These are phyloP conservation scores for Candida saitoana DNA, from an alignment of 805 yeast genomes.

Conservation along the genomic window DNA sequence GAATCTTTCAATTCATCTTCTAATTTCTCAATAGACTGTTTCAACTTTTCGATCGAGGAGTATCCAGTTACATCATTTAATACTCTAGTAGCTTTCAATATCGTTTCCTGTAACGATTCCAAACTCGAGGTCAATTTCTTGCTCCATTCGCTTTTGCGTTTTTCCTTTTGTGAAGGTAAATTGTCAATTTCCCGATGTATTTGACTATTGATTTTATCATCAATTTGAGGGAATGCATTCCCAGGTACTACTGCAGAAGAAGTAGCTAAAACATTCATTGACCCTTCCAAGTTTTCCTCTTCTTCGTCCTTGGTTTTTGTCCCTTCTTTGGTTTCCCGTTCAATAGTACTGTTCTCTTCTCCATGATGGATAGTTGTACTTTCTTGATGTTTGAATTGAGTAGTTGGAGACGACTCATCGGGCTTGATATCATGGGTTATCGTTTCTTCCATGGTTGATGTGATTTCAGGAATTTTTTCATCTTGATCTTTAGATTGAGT, in stretches of 20 bases:
- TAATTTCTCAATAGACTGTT: slow-evolving; percentile 50
- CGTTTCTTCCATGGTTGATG: neutral
- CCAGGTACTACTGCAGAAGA: slow-evolving; percentile 1
- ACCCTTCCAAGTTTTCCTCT: neutral
- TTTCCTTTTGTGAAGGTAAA: slow-evolving; percentile 46
- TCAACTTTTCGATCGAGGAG: slow-evolving; percentile 68
- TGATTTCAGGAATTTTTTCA: neutral
- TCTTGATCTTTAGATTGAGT: neutral
- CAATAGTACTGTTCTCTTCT: neutral
- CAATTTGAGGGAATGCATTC: slow-evolving; percentile 1
- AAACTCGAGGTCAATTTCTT: slow-evolving; percentile 46
- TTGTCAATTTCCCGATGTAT: slow-evolving; percentile 20
- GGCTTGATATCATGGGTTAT: neutral
- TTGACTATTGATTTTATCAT: slow-evolving; percentile 9
- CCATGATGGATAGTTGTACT: slow-evolving; percentile 1
- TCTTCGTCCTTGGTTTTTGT: neutral
- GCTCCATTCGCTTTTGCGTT: slow-evolving; percentile 30
- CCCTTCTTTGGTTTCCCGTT: slow-evolving; percentile 1
- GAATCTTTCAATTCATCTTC: slow-evolving; percentile 51
- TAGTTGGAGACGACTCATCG: neutral
- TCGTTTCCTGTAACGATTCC: slow-evolving; percentile 53
- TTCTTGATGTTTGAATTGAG: neutral
- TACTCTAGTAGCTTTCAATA: slow-evolving; percentile 59
- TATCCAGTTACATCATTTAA: slow-evolving; percentile 93
- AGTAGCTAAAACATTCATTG: slow-evolving; percentile 4